phyloP scores from a whole-genome alignment of 208 protist genomes.

The Acanthamoeba triangularis region DNA sequence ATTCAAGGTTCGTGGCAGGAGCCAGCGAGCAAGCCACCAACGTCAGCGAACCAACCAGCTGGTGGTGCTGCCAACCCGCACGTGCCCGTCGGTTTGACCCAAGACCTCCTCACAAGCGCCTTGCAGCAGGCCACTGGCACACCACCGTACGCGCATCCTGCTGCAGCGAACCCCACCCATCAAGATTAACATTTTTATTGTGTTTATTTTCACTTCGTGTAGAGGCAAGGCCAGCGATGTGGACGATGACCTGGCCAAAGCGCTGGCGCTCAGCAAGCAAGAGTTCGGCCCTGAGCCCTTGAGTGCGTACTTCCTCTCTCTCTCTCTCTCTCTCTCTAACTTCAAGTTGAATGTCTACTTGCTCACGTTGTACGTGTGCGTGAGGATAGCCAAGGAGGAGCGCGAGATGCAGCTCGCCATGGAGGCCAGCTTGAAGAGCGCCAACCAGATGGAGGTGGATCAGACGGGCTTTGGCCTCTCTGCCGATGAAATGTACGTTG shows the following conservation, averaged over 20 bases:
- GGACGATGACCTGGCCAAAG: neutral
- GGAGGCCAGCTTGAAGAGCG: neutral
- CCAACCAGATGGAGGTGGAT: conserved; percentile 52
- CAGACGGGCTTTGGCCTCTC: conserved; percentile 45
- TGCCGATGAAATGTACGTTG: conserved; percentile 30
- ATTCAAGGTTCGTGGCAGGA: conserved; percentile 2
- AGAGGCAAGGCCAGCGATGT: neutral
- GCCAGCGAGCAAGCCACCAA: neutral
- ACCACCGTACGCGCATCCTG: neutral
- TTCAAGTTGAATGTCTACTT: neutral
- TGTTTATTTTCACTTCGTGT: neutral
- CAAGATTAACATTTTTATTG: neutral
- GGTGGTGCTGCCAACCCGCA: neutral
- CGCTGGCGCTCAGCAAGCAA: conserved; percentile 9
- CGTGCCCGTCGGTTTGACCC: neutral
- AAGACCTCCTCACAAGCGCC: neutral
- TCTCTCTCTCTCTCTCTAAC: neutral
- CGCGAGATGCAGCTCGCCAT: conserved; percentile 18
- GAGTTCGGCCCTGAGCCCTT: neutral
- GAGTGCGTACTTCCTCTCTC: neutral
- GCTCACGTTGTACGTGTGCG: neutral
- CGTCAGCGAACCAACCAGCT: neutral
- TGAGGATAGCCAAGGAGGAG: neutral
- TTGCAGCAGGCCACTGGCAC: neutral
- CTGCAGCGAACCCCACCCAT: neutral